These are phyloP conservation scores for Juncus effusus DNA, from an alignment of 176 grass and related monocot genomes.

Conservation along the genomic window DNA sequence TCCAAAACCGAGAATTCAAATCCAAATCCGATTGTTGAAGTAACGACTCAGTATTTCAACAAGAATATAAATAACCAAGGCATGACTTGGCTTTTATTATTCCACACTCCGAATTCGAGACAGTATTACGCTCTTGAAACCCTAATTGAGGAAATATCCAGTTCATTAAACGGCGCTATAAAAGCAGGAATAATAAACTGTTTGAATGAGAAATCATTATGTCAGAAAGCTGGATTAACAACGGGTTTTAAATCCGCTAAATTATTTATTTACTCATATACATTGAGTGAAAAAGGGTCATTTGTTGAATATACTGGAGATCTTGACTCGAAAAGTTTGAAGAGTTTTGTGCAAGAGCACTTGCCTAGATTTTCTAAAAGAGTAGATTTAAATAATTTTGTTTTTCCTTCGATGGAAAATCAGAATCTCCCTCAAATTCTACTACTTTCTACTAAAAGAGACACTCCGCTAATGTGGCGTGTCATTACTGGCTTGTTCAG, in stretches of 20 bases:
- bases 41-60: constrained; percentile 65
- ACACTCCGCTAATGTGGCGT: constrained; percentile 85
- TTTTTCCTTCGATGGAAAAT: constrained; percentile 39
- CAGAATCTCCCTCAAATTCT: constrained; percentile 72
- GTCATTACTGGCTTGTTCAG: constrained; percentile 71
- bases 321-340: constrained; percentile 66
- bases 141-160: constrained; percentile 53
- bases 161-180: constrained; percentile 60
- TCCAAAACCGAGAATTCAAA: constrained; percentile 29
- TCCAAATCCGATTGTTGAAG: constrained; percentile 41
- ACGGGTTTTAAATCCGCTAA: constrained; percentile 48
- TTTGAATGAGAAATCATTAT: constrained; percentile 55
- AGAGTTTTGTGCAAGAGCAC: constrained; percentile 81
- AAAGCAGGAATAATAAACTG: constrained; percentile 91
- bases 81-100: constrained; percentile 84
- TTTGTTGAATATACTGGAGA: constrained; percentile 85
- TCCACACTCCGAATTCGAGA: constrained; percentile 56
- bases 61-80: constrained; percentile 77
- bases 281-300: constrained; percentile 52
- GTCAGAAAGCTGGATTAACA: constrained; percentile 54
- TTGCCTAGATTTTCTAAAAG: constrained; percentile 83
- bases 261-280: constrained; percentile 79
- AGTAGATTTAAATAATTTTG: constrained; percentile 53
- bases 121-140: constrained; percentile 52
- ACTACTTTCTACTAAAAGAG: constrained; percentile 76